Percentiles rank a stretch among this genome's conserved stretches.
phyloP scores from a whole-genome alignment of 345 rosid genomes.

The Eucalyptus viminalis region DNA sequence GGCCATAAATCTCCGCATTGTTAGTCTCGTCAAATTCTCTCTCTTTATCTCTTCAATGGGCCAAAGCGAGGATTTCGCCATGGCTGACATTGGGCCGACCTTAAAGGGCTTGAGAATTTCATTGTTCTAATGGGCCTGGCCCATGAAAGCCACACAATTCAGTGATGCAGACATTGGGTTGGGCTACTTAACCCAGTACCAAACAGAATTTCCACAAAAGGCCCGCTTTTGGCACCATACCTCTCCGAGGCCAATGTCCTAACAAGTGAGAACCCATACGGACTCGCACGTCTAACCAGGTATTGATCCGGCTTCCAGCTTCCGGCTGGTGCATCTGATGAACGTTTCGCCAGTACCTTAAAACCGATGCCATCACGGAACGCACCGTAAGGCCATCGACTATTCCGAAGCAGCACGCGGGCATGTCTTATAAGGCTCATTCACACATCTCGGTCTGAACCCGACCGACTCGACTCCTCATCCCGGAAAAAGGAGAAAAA shows the following conservation, averaged over 20 bases:
- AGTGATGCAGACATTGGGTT: background rate
- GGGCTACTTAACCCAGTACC: background rate
- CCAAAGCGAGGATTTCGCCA: background rate
- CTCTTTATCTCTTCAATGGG: background rate
- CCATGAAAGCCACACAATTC: background rate
- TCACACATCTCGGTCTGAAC: background rate
- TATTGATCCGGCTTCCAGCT: background rate
- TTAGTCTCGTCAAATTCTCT: background rate
- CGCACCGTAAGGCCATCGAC: background rate
- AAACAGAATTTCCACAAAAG: background rate
- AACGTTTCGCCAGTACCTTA: background rate
- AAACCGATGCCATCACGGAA: background rate
- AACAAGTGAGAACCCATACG: background rate
- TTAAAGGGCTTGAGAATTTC: background rate
- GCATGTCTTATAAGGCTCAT: background rate
- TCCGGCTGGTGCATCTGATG: background rate
- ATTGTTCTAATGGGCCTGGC: background rate
- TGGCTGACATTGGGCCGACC: background rate
- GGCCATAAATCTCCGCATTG: background rate
- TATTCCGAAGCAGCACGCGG: background rate
- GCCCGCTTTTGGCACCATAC: background rate
- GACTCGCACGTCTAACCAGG: background rate
- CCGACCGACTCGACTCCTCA: background rate
- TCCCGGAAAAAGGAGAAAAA: background rate
- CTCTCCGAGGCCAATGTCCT: background rate